These are phyloP conservation scores for Neofusicoccum ribis DNA, from an alignment of 2,329 filamentous ascomycete genomes.

Conservation along the genomic window DNA sequence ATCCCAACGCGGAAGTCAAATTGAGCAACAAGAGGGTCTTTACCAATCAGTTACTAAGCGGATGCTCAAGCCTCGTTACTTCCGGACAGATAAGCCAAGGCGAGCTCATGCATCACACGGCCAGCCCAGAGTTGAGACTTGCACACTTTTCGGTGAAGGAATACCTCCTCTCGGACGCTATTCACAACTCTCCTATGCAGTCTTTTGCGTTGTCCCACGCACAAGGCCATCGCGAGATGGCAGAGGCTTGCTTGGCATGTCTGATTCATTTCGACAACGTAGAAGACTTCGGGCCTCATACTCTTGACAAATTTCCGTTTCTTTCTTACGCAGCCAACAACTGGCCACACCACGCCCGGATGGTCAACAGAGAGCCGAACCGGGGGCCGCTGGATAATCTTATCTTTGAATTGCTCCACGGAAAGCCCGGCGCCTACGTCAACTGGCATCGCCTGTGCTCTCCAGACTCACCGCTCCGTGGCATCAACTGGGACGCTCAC, in stretches of 20 bases:
- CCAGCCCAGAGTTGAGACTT: background rate
- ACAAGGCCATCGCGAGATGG: background rate
- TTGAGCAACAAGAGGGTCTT: background rate
- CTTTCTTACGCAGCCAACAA: background rate
- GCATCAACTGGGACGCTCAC: background rate
- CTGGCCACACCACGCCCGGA: background rate
- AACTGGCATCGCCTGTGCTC: background rate
- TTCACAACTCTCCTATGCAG: background rate
- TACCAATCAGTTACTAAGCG: background rate
- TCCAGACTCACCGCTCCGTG: background rate
- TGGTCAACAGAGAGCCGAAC: background rate
- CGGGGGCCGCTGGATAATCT: background rate
- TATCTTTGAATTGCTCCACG: background rate
- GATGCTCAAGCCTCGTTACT: background rate
- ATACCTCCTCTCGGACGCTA: background rate
- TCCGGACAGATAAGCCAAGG: background rate
- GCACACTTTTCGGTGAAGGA: conserved; percentile 1
- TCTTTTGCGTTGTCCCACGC: background rate
- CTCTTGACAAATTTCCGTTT: background rate
- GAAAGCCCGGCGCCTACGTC: background rate
- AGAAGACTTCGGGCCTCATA: background rate
- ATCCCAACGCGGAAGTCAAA: background rate
- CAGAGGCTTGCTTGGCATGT: background rate
- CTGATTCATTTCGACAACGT: background rate
- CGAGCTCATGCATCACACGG: too few relatives aligned